Base-by-base conservation (phyloP, 2,329 filamentous ascomycete species). In the Lachnellula cervina region DNA sequence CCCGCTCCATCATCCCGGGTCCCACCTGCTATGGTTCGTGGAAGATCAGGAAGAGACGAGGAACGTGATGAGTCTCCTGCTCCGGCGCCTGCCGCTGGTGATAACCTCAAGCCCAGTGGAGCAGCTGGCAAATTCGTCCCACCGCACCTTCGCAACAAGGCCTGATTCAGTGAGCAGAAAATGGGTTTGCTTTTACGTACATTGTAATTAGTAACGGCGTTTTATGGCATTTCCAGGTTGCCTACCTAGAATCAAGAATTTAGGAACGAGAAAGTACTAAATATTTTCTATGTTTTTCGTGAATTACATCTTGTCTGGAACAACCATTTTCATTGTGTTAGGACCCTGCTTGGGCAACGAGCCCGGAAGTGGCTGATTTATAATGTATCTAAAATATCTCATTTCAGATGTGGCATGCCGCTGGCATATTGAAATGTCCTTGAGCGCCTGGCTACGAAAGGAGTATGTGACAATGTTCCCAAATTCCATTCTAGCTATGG, bases 111-210 rank as follows among this genome's bases (percentile, higher is more conserved):
- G 66, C 70, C 81, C 16, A 77, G 78, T 43, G 79, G 81, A 43
- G 75, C 72, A 28, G 66, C 79, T 46, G 81, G 81, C 64, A 86
- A 83, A 70, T 87, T 78, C 72, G 80, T 86, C 66, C 83, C 83
- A 52, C 70, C 69, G 52, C 74, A 73, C 65, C 63, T 74, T 52
- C 71, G 72, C 52, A 72, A 76, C 46, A 72, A 68, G 60, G 28
- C 34, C 2, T 48, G 28, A 46, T 47, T 47, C 44, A 32, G 23
- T 23, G 17, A 21, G 32, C 50, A 38, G 49, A 52, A 51, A 44
- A 28, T 23, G 49, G 54, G 19, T 52, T 51, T 52, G 49, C 43
- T 44, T 44, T 21, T 25, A 19, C 42, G 19, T 44, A 44, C 42
- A 54, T 54, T 59, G 57, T 56, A 56, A 54, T 56, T 56, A 54